phyloP scores from a whole-genome alignment of 1,284 basidiomycete species.

The Apiotrichum sp. region DNA sequence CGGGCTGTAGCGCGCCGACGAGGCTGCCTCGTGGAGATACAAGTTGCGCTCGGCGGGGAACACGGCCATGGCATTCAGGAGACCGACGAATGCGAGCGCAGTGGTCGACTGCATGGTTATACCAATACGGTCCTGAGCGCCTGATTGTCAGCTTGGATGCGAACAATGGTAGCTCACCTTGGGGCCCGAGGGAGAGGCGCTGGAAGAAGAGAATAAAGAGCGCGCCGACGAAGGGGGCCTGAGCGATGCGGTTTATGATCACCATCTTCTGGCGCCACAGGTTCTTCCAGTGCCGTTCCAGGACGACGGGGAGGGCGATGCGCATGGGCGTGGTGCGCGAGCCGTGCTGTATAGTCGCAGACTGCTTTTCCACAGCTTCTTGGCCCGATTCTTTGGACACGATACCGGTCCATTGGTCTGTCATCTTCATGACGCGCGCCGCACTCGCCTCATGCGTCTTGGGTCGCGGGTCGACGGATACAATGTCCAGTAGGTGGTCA shows the following conservation, averaged over 20 bases:
- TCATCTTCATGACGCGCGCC: constrained; percentile 21
- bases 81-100: constrained; percentile 42
- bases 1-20: constrained; percentile 45
- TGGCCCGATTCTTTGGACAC: constrained; percentile 15
- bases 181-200: constrained; percentile 40
- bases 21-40: constrained; percentile 47
- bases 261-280: constrained; percentile 44
- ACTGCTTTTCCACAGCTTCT: background rate
- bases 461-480: constrained; percentile 42
- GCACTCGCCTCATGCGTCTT: constrained; percentile 20
- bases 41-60: constrained; percentile 48
- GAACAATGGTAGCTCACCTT: constrained; percentile 15
- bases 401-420: constrained; percentile 14
- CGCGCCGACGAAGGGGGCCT: constrained; percentile 42
- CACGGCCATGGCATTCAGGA: constrained; percentile 48
- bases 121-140: constrained; percentile 49
- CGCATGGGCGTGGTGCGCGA: constrained; percentile 39
- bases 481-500: constrained; percentile 47
- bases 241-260: constrained; percentile 45
- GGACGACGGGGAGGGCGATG: constrained; percentile 44
- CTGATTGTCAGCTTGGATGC: background rate
- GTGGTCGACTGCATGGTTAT: constrained; percentile 36
- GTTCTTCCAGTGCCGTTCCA: constrained; percentile 44
- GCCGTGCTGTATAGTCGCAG: constrained; percentile 4
- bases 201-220: constrained; percentile 49